Evolutionary conservation across 306 rosid genomes (phyloP).

Genomic region (Luffa acutangula): DNA sequence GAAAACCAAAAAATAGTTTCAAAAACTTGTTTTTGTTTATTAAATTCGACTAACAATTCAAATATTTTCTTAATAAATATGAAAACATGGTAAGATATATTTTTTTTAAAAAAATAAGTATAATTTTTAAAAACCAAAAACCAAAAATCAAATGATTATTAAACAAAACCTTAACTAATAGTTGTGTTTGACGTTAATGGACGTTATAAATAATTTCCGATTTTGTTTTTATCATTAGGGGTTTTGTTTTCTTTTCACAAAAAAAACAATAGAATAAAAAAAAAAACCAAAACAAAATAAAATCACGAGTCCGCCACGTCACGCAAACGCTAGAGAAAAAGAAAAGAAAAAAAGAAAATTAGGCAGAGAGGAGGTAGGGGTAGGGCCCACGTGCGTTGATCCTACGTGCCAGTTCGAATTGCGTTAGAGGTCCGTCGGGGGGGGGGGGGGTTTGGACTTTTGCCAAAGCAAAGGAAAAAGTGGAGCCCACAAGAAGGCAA

Average conservation of each 20-base stretch:
- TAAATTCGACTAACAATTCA: too few species aligned
- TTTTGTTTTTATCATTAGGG: too few species aligned
- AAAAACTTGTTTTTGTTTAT: too few species aligned
- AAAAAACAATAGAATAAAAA: too few species aligned
- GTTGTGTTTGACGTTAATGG: not conserved
- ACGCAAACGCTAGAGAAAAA: not conserved
- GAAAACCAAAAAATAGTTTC: too few species aligned
- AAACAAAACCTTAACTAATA: too few species aligned
- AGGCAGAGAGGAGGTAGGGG: not conserved
- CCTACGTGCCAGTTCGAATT: constrained; percentile 2
- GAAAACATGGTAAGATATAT: too few species aligned
- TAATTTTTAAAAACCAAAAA: too few species aligned
- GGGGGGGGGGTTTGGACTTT: not conserved
- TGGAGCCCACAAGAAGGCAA: not conserved
- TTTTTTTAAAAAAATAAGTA: too few species aligned
- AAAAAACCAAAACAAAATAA: not conserved
- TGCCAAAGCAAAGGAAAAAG: not conserved
- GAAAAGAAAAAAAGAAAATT: not conserved
- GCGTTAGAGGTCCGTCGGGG: constrained; percentile 2
- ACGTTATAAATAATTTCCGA: too few species aligned
- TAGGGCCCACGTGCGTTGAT: not conserved
- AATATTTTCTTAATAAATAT: too few species aligned
- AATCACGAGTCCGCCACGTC: constrained; percentile 10
- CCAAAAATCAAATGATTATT: too few species aligned
- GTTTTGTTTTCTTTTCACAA: not conserved